These are phyloP conservation scores for Alternaria sp. DNA, from an alignment of 2,329 filamentous ascomycete genomes.

Conservation along the genomic window DNA sequence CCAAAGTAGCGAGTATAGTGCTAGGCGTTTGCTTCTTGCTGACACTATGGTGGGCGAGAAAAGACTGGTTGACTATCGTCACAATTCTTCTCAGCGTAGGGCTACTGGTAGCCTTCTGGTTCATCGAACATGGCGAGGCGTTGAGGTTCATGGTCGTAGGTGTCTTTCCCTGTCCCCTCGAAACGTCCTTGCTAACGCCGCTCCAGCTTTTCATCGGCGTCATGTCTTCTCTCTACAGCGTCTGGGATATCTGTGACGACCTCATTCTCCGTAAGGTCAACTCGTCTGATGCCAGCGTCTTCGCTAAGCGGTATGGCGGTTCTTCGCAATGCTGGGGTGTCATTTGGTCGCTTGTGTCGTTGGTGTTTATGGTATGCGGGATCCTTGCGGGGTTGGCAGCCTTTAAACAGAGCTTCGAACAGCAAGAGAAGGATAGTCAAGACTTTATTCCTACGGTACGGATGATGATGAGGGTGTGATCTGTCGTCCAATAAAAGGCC, in stretches of 20 bases:
- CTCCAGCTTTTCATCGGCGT: constrained; percentile 76
- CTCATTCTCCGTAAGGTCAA: constrained; percentile 82
- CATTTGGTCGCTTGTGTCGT: constrained; percentile 75
- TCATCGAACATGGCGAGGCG: constrained; percentile 76
- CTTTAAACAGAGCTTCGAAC: constrained; percentile 71
- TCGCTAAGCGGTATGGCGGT: constrained; percentile 77
- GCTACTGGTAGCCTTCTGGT: constrained; percentile 76
- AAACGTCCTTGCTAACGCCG: not conserved
- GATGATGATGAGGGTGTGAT: constrained; percentile 28
- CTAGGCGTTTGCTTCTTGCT: constrained; percentile 76
- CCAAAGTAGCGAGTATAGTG: constrained; percentile 77
- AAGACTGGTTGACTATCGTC: constrained; percentile 76
- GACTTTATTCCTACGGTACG: constrained; percentile 64
- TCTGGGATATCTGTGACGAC: constrained; percentile 87
- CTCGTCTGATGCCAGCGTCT: constrained; percentile 78
- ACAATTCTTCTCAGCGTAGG: constrained; percentile 75
- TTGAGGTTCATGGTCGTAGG: constrained; percentile 72
- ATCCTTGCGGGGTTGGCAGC: constrained; percentile 80
- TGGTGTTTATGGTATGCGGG: constrained; percentile 73
- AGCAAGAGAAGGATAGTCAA: constrained; percentile 73
- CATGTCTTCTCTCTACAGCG: constrained; percentile 80
- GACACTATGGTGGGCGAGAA: constrained; percentile 82
- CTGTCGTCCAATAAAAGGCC: not conserved
- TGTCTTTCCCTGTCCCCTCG: constrained; percentile 15
- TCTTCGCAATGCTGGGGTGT: constrained; percentile 83